Evolutionary conservation across 495 filamentous ascomycete genomes (phyloP).

Genomic region (Lepidopterella palustris): DNA sequence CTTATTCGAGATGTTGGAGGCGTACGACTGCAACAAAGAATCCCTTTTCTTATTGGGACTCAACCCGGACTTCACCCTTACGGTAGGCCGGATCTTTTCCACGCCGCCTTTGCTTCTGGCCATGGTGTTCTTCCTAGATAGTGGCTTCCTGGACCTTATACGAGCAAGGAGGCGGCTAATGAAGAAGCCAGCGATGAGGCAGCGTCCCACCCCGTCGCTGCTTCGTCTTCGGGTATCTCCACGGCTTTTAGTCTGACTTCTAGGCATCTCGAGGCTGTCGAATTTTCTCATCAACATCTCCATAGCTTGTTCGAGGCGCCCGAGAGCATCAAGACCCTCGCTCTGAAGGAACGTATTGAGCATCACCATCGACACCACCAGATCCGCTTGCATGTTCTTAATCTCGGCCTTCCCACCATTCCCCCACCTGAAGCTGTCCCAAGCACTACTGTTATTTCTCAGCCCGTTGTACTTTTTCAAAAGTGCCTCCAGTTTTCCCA

Average conservation of each 20-base stretch:
- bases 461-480: constrained; percentile 10
- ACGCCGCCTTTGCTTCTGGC: background rate
- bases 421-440: constrained; percentile 16
- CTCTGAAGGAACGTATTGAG: constrained; percentile 14
- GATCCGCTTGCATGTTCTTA: constrained; percentile 9
- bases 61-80: constrained; percentile 11
- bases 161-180: background rate
- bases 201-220: background rate
- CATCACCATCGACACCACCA: constrained; percentile 5
- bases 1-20: constrained; percentile 4
- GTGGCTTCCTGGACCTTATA: background rate
- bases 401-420: constrained; percentile 18
- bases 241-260: background rate
- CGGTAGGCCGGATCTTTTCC: background rate
- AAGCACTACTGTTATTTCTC: background rate
- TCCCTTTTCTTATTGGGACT: constrained; percentile 1
- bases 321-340: constrained; percentile 7
- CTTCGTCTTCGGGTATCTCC: background rate
- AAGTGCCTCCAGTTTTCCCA: constrained; percentile 4
- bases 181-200: constrained; percentile 8
- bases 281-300: constrained; percentile 8
- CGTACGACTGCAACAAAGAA: constrained; percentile 2
- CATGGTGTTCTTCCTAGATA: background rate
- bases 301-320: constrained; percentile 13
- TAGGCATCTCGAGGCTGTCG: background rate